These are phyloP conservation scores for Colletotrichum endophyticum DNA, from an alignment of 2,329 filamentous ascomycete species.

Conservation along the genomic window DNA sequence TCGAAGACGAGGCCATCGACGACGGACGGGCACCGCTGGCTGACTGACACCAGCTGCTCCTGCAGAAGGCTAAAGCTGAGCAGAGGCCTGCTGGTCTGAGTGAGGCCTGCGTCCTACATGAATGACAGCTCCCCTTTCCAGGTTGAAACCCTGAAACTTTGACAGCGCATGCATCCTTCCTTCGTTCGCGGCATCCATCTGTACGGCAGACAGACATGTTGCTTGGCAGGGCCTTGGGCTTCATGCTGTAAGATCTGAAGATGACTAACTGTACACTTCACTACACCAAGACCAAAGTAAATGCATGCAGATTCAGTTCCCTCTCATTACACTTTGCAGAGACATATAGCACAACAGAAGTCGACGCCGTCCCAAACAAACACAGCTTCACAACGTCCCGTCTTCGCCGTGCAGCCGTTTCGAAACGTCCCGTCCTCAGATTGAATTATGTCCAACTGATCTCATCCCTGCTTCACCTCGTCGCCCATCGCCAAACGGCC, in stretches of 20 bases:
- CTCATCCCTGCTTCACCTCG: background rate
- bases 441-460: background rate
- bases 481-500: background rate
- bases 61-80: background rate
- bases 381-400: background rate
- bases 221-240: background rate
- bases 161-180: background rate
- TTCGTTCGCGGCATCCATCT: background rate
- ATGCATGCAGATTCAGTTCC: background rate
- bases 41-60: background rate
- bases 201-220: background rate
- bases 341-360: background rate
- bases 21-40: background rate
- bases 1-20: constrained; percentile 1
- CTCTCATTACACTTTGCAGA: background rate
- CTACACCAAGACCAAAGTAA: background rate
- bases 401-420: constrained; percentile 1
- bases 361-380: background rate
- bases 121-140: background rate
- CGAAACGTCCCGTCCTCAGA: constrained; percentile 4
- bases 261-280: background rate
- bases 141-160: background rate
- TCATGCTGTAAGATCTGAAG: background rate
- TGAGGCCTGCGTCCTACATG: background rate
- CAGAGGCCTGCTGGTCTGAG: background rate